Evolutionary conservation across 2,329 filamentous ascomycete species (phyloP), one percentile per base, ranked within the genome.

Genomic region (Coleophoma crateriformis): DNA sequence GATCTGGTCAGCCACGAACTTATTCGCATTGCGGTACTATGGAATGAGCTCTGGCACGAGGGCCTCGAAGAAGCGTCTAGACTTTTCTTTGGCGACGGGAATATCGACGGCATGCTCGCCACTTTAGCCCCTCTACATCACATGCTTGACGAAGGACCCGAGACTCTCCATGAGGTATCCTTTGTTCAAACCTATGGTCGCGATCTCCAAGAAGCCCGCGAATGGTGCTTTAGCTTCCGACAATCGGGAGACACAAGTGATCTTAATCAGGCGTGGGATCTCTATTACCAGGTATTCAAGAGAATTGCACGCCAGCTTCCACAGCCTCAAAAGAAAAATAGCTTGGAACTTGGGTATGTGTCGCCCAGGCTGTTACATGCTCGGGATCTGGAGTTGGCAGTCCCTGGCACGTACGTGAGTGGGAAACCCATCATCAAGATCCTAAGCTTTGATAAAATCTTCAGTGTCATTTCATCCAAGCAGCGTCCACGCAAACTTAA

Each of bases 1-100:
- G 91, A 96, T 64, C 78, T 91, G 42, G 91, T 99, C 58, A 97
- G 92, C 66, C 88, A 94, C 63, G 95, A 99, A 67, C 81, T 99
- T 49, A 97, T 99, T 63, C 84, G 94, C 46, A 94, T 99, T 51
- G 94, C 94, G 14, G 92, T 99, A 2, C 70, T 99, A 20, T 99
- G 95, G 95, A 95, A 99, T 64, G 94, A 99, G 64, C 87, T 95
- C 57, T 99, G 94, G 94, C 92, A 99, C 58, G 95, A 99, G 68
- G 95, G 88, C 27, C 77, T 99, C 13, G 94, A 99, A 68, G 95
- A 99, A 71, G 95, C 94, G 1, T 96, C 90, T 32, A 82, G 94
- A 47, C 75, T 99, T 15, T 99, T 97, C 74, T 99, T 99, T 69
- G 94, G 92, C 51, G 92, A 97, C 61, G 87, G 95, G 63, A 96